Base-by-base conservation (phyloP, 331 rosid species). In the Phaseolus coccineus region DNA sequence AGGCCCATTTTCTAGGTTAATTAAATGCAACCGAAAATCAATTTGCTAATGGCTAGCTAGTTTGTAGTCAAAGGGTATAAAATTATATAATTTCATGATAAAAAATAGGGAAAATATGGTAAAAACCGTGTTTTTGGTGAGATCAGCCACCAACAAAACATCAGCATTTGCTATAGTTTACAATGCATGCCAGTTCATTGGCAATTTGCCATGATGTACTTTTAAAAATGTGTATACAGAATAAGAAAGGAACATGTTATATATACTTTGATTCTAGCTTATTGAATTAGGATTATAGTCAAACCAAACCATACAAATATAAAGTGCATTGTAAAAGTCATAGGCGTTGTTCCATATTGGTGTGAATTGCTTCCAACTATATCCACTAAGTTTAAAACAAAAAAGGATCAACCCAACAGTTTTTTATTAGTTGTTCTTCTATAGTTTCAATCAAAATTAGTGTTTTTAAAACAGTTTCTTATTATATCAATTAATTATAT, bases 81-180 rank as follows among this genome's bases (percentile, higher is more conserved):
- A 67, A 48, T 35, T 11, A 44, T 42, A 67, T 15, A 65, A 40
- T 33, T 72, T 42, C 69, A 33, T 63, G 68, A 57, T 42, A 35
- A 71, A 63, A 78, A 77, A 77, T 56, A 82, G 64, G 11, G 48
- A 46, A 59, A 70, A 73, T 53, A 69, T 40, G 81, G 85, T 81
- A 53, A 86, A 79, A 87, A 87, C 87, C 92, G 92, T 73, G 92
- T 91, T 81, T 88, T 74, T 82, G 92, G 97, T 87, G 58, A 73
- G 78, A 78, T 73, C 68, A 35, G 61, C 67, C 82, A 47, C 74
- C 81, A 68, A 44, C 58, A 55, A 19, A 57, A 64, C 75, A 44
- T 46, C 39, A 77, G 25, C 81, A 84, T 69, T 31, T 56, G 63
- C 57, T 50, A 48, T 78, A 40, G 63, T 61, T 75, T 64, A 52